phyloP scores from a whole-genome alignment of 2,329 filamentous ascomycete species.

The Fusarium brachygibbosum region DNA sequence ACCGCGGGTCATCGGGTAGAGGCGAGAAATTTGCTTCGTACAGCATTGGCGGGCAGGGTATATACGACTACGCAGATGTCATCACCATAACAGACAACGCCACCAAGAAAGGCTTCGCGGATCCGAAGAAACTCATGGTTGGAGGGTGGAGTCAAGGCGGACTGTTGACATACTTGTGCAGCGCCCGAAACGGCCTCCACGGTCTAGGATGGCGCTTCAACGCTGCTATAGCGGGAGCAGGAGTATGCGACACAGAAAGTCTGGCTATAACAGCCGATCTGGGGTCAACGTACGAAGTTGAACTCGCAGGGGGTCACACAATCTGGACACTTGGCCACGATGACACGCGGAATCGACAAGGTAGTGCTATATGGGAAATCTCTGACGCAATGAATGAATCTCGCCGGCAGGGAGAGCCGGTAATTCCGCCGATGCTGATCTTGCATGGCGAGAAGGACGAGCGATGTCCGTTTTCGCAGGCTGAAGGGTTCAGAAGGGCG shows the following conservation, averaged over 20 bases:
- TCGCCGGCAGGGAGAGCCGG: background rate
- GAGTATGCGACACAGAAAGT: slow-evolving; percentile 55
- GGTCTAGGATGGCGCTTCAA: slow-evolving; percentile 54
- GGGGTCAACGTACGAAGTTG: slow-evolving; percentile 28
- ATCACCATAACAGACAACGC: slow-evolving; percentile 53
- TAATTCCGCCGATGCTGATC: slow-evolving; percentile 34
- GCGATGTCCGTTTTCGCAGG: slow-evolving; percentile 34
- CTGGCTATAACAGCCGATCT: slow-evolving; percentile 51
- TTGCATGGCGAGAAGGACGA: slow-evolving; percentile 32
- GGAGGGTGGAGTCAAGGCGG: slow-evolving; percentile 58
- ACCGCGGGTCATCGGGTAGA: slow-evolving; percentile 54
- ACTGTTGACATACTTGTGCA: slow-evolving; percentile 54
- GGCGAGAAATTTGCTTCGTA: slow-evolving; percentile 53
- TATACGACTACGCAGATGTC: slow-evolving; percentile 55
- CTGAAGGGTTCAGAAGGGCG: slow-evolving; percentile 19
- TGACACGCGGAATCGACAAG: slow-evolving; percentile 29
- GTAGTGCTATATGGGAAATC: slow-evolving; percentile 37
- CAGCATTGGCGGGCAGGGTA: slow-evolving; percentile 49
- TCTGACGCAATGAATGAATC: slow-evolving; percentile 8
- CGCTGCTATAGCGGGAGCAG: slow-evolving; percentile 54
- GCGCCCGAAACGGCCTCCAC: slow-evolving; percentile 54
- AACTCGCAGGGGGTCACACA: slow-evolving; percentile 18
- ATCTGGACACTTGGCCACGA: slow-evolving; percentile 21
- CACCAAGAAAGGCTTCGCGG: slow-evolving; percentile 51
- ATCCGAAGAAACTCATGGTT: slow-evolving; percentile 52